These are phyloP conservation scores for Stemphylium lycopersici DNA, from an alignment of 2,329 filamentous ascomycete species.

Conservation along the genomic window DNA sequence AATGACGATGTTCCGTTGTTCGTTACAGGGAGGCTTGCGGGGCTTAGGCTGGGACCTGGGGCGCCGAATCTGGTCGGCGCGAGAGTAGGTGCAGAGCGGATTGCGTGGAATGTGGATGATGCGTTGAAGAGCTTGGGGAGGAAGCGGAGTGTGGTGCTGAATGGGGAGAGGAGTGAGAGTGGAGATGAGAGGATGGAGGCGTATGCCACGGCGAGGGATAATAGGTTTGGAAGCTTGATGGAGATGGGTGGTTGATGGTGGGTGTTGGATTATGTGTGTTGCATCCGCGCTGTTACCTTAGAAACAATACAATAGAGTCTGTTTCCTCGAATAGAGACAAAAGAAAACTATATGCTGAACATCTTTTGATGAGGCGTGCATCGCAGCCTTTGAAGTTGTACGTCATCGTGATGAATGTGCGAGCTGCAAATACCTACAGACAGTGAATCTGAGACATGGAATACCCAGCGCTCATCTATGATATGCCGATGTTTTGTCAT, in stretches of 20 bases:
- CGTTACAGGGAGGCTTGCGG: conserved; percentile 71
- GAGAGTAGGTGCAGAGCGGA: conserved; percentile 73
- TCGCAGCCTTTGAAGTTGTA: too few relatives aligned
- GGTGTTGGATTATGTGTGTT: not conserved
- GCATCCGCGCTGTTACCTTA: too few relatives aligned
- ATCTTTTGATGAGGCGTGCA: too few relatives aligned
- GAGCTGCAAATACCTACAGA: too few relatives aligned
- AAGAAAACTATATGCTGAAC: too few relatives aligned
- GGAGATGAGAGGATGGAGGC: conserved; percentile 31
- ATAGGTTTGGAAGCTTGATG: conserved; percentile 49
- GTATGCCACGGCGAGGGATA: conserved; percentile 51
- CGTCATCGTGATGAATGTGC: too few relatives aligned
- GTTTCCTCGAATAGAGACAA: too few relatives aligned
- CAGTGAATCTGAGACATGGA: too few relatives aligned
- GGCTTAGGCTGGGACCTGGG: conserved; percentile 71
- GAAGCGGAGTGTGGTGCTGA: not conserved
- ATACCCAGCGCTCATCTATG: too few relatives aligned
- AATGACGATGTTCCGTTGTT: conserved; percentile 74
- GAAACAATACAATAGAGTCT: too few relatives aligned
- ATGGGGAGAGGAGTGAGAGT: conserved; percentile 8
- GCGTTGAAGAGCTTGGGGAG: conserved; percentile 48
- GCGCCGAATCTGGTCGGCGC: conserved; percentile 77
- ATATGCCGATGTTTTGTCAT: too few relatives aligned
- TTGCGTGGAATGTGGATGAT: conserved; percentile 73
- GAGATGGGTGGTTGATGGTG: conserved; percentile 5